phyloP scores from a whole-genome alignment of 1,284 basidiomycete genomes.

The Volvariella volvacea region DNA sequence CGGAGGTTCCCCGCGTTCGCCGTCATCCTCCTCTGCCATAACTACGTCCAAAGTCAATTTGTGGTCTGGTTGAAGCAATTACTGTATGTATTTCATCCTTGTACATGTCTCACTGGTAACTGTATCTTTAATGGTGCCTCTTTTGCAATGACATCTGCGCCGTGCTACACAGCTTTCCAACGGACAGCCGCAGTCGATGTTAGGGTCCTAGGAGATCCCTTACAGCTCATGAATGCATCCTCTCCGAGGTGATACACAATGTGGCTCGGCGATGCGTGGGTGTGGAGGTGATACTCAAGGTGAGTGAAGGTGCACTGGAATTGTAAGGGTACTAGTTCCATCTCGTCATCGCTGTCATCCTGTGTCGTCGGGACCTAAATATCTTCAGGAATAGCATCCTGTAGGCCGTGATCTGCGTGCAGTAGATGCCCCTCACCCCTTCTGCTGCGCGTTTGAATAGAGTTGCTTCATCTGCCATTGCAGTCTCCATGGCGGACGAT shows the following conservation, averaged over 20 bases:
- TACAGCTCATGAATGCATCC: too few species aligned
- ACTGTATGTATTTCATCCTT: slow-evolving; percentile 2
- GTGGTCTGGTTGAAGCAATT: slow-evolving; percentile 1
- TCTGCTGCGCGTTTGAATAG: background rate
- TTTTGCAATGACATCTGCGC: background rate
- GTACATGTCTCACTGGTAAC: background rate
- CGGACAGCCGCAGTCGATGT: background rate
- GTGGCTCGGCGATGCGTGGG: background rate
- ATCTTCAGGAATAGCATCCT: too few species aligned
- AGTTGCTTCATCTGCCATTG: too few species aligned
- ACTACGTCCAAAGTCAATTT: too few species aligned
- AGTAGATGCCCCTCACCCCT: background rate
- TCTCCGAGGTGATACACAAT: too few species aligned
- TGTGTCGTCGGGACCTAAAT: too few species aligned
- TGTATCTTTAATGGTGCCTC: slow-evolving; percentile 2
- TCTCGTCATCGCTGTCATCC: background rate
- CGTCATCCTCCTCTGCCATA: too few species aligned
- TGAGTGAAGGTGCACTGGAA: background rate
- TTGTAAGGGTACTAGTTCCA: background rate
- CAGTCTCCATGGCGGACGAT: too few species aligned
- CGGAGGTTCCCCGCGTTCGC: slow-evolving; percentile 1
- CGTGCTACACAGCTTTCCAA: slow-evolving; percentile 1
- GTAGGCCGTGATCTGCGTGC: background rate
- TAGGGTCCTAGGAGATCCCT: too few species aligned
- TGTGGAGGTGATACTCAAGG: background rate